Percentiles rank a stretch among this genome's conserved stretches.
phyloP scores from a whole-genome alignment of 768 basidiomycete species.

The Calvatia gigantea region DNA sequence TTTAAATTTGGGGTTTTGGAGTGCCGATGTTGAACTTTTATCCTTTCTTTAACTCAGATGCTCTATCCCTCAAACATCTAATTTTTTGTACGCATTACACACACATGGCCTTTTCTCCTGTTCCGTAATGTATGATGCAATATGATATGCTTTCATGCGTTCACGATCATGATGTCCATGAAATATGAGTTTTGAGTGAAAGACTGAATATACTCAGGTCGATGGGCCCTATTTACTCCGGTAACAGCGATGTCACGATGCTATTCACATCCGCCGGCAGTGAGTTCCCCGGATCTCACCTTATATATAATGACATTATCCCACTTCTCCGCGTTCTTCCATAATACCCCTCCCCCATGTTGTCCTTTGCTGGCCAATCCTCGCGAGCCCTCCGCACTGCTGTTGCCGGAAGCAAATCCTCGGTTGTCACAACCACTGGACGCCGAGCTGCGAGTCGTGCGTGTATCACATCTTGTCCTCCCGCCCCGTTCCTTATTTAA shows the following conservation, averaged over 20 bases:
- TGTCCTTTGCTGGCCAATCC: slow-evolving; percentile 5
- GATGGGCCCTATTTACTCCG: not conserved
- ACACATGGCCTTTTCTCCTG: slow-evolving; percentile 29
- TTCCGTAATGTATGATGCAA: slow-evolving; percentile 40
- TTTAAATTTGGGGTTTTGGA: not conserved
- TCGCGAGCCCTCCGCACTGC: slow-evolving; percentile 5
- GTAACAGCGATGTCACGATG: slow-evolving; percentile 1
- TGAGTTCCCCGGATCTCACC: slow-evolving; percentile 9
- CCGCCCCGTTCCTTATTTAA: not conserved
- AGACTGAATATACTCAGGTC: not conserved
- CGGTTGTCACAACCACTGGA: not conserved
- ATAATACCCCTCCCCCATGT: not conserved
- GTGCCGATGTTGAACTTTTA: slow-evolving; percentile 8
- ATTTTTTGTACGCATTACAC: slow-evolving; percentile 30
- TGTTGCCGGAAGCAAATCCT: slow-evolving; percentile 3
- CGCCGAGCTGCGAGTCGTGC: slow-evolving; percentile 17
- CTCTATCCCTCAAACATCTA: slow-evolving; percentile 87
- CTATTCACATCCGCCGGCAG: slow-evolving; percentile 6
- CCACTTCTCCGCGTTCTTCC: not conserved
- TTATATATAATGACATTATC: not conserved
- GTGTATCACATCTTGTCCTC: not conserved
- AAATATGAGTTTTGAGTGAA: not conserved
- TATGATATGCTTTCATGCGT: slow-evolving; percentile 43
- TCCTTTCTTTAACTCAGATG: slow-evolving; percentile 52
- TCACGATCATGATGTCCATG: slow-evolving; percentile 18